These are phyloP conservation scores for Yamadazyma sp. DNA, from an alignment of 1,139 yeast genomes.

Conservation along the genomic window DNA sequence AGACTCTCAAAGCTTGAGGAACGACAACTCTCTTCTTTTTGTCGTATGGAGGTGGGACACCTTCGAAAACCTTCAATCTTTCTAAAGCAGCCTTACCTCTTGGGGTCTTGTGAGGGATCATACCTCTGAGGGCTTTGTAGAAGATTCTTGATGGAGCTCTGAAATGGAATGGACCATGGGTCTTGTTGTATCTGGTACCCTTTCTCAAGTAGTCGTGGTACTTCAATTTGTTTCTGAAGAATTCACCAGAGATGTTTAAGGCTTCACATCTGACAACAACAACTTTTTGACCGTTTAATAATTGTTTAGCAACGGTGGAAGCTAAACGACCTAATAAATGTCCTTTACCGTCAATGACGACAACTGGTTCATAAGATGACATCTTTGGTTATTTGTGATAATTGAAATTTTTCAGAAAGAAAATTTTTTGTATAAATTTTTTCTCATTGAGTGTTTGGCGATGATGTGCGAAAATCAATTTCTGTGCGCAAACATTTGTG, in stretches of 20 bases:
- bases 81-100: slow-evolving; percentile 99
- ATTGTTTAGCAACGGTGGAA: slow-evolving; percentile 96
- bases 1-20: slow-evolving; percentile 99
- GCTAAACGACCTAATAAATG: slow-evolving; percentile 99
- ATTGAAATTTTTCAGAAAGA: slow-evolving; percentile 9
- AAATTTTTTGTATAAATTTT: slow-evolving; percentile 8
- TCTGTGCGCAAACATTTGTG: not conserved
- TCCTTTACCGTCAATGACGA: slow-evolving; percentile 98
- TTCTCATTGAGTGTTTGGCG: not conserved
- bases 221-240: slow-evolving; percentile 99
- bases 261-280: slow-evolving; percentile 98
- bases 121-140: slow-evolving; percentile 99
- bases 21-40: slow-evolving; percentile 99
- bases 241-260: slow-evolving; percentile 98
- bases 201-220: slow-evolving; percentile 99
- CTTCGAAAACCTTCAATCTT: slow-evolving; percentile 99
- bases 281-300: slow-evolving; percentile 96
- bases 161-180: slow-evolving; percentile 99
- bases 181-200: slow-evolving; percentile 98
- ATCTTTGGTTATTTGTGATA: slow-evolving; percentile 35
- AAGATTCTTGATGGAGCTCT: slow-evolving; percentile 99
- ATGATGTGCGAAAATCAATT: not conserved
- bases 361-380: slow-evolving; percentile 95
- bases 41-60: slow-evolving; percentile 99
- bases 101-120: slow-evolving; percentile 99